Evolutionary conservation across 352 stramenopile genomes (phyloP).

Genomic region (Globisporangium cederbergense): DNA sequence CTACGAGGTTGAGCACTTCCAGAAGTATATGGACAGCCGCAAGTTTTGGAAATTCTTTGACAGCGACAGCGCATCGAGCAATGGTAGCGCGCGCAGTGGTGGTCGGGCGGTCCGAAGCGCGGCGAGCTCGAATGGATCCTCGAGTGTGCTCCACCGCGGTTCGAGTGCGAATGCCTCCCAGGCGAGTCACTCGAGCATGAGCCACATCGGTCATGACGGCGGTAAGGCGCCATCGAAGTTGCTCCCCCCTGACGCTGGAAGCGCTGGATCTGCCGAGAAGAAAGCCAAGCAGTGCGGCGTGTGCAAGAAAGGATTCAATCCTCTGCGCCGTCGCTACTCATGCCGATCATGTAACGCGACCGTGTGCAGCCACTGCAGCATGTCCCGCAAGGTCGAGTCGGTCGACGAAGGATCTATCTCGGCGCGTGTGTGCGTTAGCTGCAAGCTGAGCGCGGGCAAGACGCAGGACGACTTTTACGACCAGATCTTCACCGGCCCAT

Average conservation of each 20-base stretch:
- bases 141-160: slow-evolving; percentile 2
- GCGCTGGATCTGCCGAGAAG: slow-evolving; percentile 28
- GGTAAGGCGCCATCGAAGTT: slow-evolving; percentile 1
- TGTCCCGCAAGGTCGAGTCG: slow-evolving; percentile 50
- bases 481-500: slow-evolving; percentile 63
- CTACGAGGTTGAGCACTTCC: slow-evolving; percentile 72
- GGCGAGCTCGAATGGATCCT: slow-evolving; percentile 22
- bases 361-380: slow-evolving; percentile 79
- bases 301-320: slow-evolving; percentile 81
- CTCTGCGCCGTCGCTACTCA: slow-evolving; percentile 68
- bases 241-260: slow-evolving; percentile 10
- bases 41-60: slow-evolving; percentile 84
- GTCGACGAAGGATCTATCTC: slow-evolving; percentile 50
- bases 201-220: neutral
- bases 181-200: slow-evolving; percentile 13
- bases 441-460: slow-evolving; percentile 70
- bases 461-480: slow-evolving; percentile 80
- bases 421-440: slow-evolving; percentile 77
- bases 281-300: slow-evolving; percentile 71
- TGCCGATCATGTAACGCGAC: slow-evolving; percentile 69
- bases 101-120: slow-evolving; percentile 24
- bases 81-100: slow-evolving; percentile 22
- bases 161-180: slow-evolving; percentile 14
- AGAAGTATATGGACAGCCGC: slow-evolving; percentile 77
- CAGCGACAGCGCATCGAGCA: slow-evolving; percentile 22